Base-by-base conservation (phyloP, 106 monocot species). In the Dactylorhiza incarnata region DNA sequence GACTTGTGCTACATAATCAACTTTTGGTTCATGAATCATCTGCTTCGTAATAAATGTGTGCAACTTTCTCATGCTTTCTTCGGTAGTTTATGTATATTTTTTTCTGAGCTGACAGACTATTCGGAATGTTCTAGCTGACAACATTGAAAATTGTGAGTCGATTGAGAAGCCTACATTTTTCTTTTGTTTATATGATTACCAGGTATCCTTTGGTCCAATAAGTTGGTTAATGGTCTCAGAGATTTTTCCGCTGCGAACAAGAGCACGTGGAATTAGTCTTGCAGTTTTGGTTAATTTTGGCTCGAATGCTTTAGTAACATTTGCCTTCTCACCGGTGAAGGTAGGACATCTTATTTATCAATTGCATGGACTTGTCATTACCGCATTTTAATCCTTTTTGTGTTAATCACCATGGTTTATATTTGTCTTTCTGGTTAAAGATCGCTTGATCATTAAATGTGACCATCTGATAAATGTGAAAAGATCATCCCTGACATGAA, bases 211-310 rank as follows among this genome's bases (percentile, higher is more conserved):
- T 80, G 97, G 97, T 70, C 97, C 97, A 74, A 97, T 97, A 29
- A 97, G 97, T 82, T 97, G 97, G 97, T 83, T 97, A 66, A 91
- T 97, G 94, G 94, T 94, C 63, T 97, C 97, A 12, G 94, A 97
- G 76, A 97, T 97, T 63, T 97, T 97, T 58, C 97, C 97, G 37
- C 82, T 89, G 46, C 87, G 87, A 43, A 91, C 97, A 81, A 91
- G 91, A 80, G 97, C 91, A 70, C 91, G 91, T 62, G 91, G 97
- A 75, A 94, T 87, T 83, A 97, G 97, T 80, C 87, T 94, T 78
- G 97, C 91, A 48, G 96, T 97, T 78, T 90, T 97, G 16, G 78
- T 76, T 49, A 97, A 94, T 76, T 97, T 97, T 73, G 94, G 91
- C 24, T 93, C 97, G 3, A 97, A 94, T 83, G 97, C 97, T n/a